Percentiles rank a stretch among this genome's conserved stretches.
phyloP scores from a whole-genome alignment of 2,329 filamentous ascomycete genomes.

The Chaetothyriales sp. region DNA sequence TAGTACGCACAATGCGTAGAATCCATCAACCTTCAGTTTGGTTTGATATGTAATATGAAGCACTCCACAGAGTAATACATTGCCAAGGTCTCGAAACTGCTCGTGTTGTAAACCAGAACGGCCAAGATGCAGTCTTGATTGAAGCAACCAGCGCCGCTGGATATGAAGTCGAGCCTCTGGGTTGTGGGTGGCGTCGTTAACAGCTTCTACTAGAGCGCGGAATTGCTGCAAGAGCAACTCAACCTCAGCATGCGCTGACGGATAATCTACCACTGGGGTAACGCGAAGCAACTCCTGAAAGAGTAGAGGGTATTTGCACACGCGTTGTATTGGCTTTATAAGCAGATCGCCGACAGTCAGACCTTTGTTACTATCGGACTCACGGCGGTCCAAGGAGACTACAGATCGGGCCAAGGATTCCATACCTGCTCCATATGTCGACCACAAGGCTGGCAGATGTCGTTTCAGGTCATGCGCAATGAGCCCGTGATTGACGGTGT shows the following conservation, averaged over 20 bases:
- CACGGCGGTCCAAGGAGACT: slow-evolving; percentile 52
- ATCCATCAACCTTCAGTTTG: slow-evolving; percentile 52
- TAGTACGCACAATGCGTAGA: slow-evolving; percentile 75
- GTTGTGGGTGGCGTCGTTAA: slow-evolving; percentile 76
- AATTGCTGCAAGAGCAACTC: slow-evolving; percentile 59
- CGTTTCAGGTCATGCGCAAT: slow-evolving; percentile 66
- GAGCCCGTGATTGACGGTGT: slow-evolving; percentile 76
- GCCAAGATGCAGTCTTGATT: slow-evolving; percentile 65
- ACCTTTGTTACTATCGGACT: slow-evolving; percentile 55
- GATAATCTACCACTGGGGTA: slow-evolving; percentile 75
- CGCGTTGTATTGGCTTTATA: slow-evolving; percentile 89
- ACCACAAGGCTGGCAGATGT: slow-evolving; percentile 58
- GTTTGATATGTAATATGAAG: slow-evolving; percentile 74
- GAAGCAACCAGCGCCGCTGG: slow-evolving; percentile 71
- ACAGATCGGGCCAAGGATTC: slow-evolving; percentile 69
- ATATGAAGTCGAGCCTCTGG: slow-evolving; percentile 54
- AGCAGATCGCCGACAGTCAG: slow-evolving; percentile 73
- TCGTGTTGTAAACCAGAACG: slow-evolving; percentile 42
- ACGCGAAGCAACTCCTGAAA: slow-evolving; percentile 71
- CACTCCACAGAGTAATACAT: slow-evolving; percentile 67
- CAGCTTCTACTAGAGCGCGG: slow-evolving; percentile 60
- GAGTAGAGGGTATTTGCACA: slow-evolving; percentile 81
- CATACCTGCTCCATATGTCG: slow-evolving; percentile 68
- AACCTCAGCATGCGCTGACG: slow-evolving; percentile 66
- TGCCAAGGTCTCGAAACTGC: slow-evolving; percentile 66